Percentiles rank a stretch among this genome's conserved stretches.
Conservation (phyloP, 164 flowering plant species). For the Nymphaea colorata region DNA sequence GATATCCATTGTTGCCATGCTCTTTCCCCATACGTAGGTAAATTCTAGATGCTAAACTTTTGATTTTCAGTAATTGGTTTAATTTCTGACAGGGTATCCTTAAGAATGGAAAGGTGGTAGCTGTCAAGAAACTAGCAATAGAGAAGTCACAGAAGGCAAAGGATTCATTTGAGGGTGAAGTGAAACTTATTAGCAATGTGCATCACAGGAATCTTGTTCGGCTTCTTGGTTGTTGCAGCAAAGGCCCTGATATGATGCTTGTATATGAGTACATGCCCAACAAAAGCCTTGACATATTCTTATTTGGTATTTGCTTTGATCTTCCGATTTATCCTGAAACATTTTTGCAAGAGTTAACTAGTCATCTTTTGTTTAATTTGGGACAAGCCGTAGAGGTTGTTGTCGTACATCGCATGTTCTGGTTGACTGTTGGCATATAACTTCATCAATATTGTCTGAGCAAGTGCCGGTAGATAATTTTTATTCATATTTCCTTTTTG, state of each 20-base stretch:
- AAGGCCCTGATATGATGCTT: slow-evolving; percentile 35
- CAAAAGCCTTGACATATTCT: slow-evolving; percentile 42
- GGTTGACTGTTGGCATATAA: too few species aligned
- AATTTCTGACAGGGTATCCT: slow-evolving; percentile 26
- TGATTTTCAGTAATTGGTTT: not conserved
- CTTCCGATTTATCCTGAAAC: not conserved
- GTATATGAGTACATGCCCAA: slow-evolving; percentile 50
- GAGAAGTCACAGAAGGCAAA: slow-evolving; percentile 20
- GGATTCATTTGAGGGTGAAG: slow-evolving; percentile 34
- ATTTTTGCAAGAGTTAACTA: too few species aligned
- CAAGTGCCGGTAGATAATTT: too few species aligned
- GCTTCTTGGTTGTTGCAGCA: slow-evolving; percentile 47
- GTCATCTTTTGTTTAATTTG: too few species aligned
- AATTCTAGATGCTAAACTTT: not conserved
- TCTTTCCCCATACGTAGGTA: too few species aligned
- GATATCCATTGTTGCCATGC: too few species aligned
- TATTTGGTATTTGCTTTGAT: slow-evolving; percentile 27
- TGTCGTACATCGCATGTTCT: too few species aligned
- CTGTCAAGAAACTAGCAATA: slow-evolving; percentile 37
- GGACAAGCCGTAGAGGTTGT: too few species aligned
- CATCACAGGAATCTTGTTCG: slow-evolving; percentile 53
- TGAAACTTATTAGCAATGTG: slow-evolving; percentile 45
- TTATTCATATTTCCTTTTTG: too few species aligned
- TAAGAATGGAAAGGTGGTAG: slow-evolving; percentile 39
- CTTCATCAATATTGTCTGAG: too few species aligned